A percentile compares a stretch with the other conserved stretches of the same genome.
These are phyloP conservation scores for Dacryopinax spathularia DNA, from an alignment of 768 basidiomycete species.

Conservation along the genomic window DNA sequence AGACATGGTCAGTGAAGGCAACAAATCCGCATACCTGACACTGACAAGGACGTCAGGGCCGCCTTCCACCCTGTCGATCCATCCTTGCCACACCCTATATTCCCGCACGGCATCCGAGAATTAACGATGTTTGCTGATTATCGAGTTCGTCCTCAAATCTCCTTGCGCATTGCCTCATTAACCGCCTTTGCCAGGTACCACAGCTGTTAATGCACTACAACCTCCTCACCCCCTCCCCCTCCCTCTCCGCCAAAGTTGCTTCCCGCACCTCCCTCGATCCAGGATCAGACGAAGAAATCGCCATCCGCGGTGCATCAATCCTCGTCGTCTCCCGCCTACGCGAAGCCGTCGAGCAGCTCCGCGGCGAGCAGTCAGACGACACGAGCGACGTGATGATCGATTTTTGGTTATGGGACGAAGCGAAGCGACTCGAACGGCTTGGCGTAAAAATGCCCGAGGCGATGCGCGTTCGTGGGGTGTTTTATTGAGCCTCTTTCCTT, in stretches of 20 bases:
- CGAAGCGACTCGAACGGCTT: conserved; percentile 12
- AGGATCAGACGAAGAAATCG: conserved; percentile 58
- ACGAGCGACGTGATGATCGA: conserved; percentile 73
- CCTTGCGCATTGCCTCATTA: neutral
- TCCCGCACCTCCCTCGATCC: conserved; percentile 33
- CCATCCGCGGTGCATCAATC: conserved; percentile 66
- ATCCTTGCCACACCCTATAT: conserved; percentile 47
- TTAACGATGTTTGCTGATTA: conserved; percentile 94
- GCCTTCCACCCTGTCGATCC: conserved; percentile 57
- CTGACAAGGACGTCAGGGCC: conserved; percentile 33
- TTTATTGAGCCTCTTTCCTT: neutral
- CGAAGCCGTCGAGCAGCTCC: conserved; percentile 38
- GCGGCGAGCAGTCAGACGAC: conserved; percentile 28
- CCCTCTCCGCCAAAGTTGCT: conserved; percentile 39
- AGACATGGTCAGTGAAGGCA: conserved; percentile 39
- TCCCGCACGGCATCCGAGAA: conserved; percentile 51
- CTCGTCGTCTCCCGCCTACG: conserved; percentile 39
- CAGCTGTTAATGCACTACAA: conserved; percentile 77
- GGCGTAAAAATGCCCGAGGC: neutral
- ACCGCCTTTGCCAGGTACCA: conserved; percentile 43
- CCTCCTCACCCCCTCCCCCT: conserved; percentile 55
- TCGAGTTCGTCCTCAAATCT: conserved; percentile 10
- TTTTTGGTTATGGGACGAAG: conserved; percentile 79
- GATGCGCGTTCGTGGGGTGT: neutral
- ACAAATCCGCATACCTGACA: neutral